Evolutionary conservation across 2,329 filamentous ascomycete species (phyloP).

Genomic region (Talaromyces sp.): DNA sequence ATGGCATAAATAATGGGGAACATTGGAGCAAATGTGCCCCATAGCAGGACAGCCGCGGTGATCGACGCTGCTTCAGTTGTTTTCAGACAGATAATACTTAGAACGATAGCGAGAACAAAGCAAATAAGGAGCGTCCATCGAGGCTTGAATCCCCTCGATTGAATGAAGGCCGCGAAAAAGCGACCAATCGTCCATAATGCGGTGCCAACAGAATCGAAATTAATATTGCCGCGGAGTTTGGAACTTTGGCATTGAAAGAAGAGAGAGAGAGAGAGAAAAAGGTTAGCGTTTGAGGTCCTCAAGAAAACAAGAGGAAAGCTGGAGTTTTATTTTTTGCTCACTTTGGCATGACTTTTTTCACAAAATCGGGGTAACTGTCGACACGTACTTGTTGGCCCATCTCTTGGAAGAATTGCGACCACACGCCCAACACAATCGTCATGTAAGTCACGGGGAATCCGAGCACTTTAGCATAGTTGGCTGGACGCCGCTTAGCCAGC

Average conservation of each 20-base stretch:
- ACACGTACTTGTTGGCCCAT: constrained; percentile 54
- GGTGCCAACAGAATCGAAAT: constrained; percentile 20
- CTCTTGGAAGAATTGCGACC: constrained; percentile 56
- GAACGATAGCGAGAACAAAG: constrained; percentile 49
- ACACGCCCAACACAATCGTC: constrained; percentile 49
- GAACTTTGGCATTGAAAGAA: neutral
- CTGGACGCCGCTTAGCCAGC: constrained; percentile 47
- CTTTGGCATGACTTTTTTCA: neutral
- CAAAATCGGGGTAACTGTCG: constrained; percentile 16
- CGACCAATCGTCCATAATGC: constrained; percentile 54
- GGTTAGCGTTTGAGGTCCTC: neutral
- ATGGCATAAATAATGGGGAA: constrained; percentile 57
- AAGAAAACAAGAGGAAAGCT: neutral
- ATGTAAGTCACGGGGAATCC: constrained; percentile 50
- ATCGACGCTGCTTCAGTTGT: constrained; percentile 40
- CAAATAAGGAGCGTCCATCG: constrained; percentile 51
- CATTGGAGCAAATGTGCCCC: constrained; percentile 55
- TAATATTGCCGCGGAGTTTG: neutral
- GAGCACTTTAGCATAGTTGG: constrained; percentile 41
- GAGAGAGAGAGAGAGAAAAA: neutral
- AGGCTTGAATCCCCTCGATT: constrained; percentile 50
- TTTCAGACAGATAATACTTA: constrained; percentile 48
- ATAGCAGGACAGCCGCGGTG: constrained; percentile 47
- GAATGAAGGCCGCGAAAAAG: constrained; percentile 50
- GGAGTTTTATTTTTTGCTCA: neutral